Base-by-base conservation (phyloP, 140 eudicot species). In the Anethum foeniculum region DNA sequence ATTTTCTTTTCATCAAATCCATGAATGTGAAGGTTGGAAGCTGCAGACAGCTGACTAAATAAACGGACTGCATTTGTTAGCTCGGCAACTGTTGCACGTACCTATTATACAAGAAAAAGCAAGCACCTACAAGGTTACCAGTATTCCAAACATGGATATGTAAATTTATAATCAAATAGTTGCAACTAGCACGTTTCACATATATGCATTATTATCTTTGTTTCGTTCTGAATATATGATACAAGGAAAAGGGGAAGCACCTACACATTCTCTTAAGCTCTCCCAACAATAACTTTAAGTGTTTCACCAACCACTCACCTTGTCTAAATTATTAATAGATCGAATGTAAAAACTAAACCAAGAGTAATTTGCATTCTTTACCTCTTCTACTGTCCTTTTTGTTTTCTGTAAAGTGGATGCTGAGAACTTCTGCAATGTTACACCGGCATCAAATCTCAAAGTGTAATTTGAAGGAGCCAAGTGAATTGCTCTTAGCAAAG, bases 1-100 rank as follows among this genome's bases (percentile, higher is more conserved):
- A 95, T 95, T 86, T 95, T 95, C 90, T 92, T 95, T 87, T 95
- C 97, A 80, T 95, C 99, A 88, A 95, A 92, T 56, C 97, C 97
- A 69, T 95, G 99, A 47, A 84, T 81, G 7, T 95, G 96, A 71
- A 89, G 88, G 81, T 90, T 86, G 64, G 97, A 92, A 77, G 96
- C 89, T 49, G 96, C 87, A 65, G 97, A 92, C 68, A 95, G 87
- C 84, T 86, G 87, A 86, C 97, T 88, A 71, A 95, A 95, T 44
- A 95, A 71, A 16, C 99, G 94, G 77, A 95, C 93, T n/a, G 99
- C 99, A 44, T 89, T 92, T 79, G 88, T 90, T 23, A 95, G 93
- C 91, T 95, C 99, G 6, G 90, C 89, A 76, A 95, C 97, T 39
- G 97, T 91, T 77, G 97, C 88, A 25, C 99, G 95, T 79, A 92